Evolutionary conservation across 495 filamentous ascomycete genomes (phyloP).

Genomic region (Haplographium delicatum): DNA sequence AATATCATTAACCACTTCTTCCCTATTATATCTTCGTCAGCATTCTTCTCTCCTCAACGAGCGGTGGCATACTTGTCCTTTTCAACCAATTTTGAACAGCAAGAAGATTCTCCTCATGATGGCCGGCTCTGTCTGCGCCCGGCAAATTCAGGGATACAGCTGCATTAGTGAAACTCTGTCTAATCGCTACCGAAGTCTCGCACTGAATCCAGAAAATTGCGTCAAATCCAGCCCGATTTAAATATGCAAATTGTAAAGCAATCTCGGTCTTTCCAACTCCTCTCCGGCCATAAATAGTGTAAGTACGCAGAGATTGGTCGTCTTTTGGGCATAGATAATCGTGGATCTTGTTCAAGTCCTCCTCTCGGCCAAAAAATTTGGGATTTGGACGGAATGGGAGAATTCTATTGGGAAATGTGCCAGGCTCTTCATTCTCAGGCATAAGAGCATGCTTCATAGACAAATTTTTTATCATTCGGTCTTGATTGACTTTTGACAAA

Average conservation of each 20-base stretch:
- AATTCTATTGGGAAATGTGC: conserved; percentile 1
- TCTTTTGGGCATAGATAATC: not conserved
- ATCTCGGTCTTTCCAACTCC: conserved; percentile 16
- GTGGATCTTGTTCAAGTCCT: conserved; percentile 7
- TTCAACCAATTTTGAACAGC: conserved; percentile 21
- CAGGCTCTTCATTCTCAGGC: not conserved
- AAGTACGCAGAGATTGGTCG: not conserved
- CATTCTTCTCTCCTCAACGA: not conserved
- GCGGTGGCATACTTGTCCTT: conserved; percentile 5
- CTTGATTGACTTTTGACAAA: conserved; percentile 1
- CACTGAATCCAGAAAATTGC: conserved; percentile 20
- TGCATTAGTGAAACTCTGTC: conserved; percentile 24
- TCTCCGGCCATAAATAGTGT: conserved; percentile 10
- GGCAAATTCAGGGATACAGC: conserved; percentile 17
- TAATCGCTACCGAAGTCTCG: conserved; percentile 19
- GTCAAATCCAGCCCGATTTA: conserved; percentile 6
- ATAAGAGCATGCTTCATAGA: not conserved
- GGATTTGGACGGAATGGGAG: conserved; percentile 2
- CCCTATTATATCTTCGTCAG: conserved; percentile 4
- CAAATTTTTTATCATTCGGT: not conserved
- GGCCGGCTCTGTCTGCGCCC: conserved; percentile 10
- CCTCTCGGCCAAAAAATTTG: conserved; percentile 10
- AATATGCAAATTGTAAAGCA: conserved; percentile 7
- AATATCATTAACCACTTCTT: conserved; percentile 19
- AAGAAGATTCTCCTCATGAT: conserved; percentile 21